These are phyloP conservation scores for Sechiopsis laciniata DNA, from an alignment of 306 rosid species.

Conservation along the genomic window DNA sequence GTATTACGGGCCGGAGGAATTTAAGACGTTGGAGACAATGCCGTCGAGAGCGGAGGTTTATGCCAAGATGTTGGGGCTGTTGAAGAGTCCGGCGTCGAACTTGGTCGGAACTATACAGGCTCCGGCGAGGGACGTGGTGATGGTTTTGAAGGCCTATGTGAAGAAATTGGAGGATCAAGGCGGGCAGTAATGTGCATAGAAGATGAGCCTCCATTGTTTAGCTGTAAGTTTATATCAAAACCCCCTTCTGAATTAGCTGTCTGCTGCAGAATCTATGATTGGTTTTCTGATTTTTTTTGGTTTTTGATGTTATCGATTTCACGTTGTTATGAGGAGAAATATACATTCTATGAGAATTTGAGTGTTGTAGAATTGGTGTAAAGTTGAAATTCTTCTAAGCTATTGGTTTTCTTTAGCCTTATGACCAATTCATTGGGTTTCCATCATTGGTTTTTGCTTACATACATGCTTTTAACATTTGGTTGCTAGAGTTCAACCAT, in stretches of 20 bases:
- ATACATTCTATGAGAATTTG: conserved; percentile 1
- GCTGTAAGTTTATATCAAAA: conserved; percentile 12
- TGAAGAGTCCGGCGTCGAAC: conserved; percentile 59
- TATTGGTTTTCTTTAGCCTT: not conserved
- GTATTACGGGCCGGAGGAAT: conserved; percentile 67
- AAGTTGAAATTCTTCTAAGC: conserved; percentile 17
- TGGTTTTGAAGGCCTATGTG: conserved; percentile 71
- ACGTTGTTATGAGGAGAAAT: conserved; percentile 10
- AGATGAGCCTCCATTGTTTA: not conserved
- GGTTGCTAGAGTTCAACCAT: not conserved
- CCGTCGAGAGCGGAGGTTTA: conserved; percentile 81
- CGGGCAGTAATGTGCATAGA: conserved; percentile 29
- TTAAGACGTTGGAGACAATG: conserved; percentile 58
- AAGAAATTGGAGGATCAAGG: conserved; percentile 61
- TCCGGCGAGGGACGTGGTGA: conserved; percentile 67
- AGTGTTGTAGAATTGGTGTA: conserved; percentile 22
- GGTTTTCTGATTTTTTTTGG: conserved; percentile 18
- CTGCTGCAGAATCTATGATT: conserved; percentile 24
- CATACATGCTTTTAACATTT: not conserved
- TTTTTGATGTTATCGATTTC: not conserved
- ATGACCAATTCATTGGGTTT: not conserved
- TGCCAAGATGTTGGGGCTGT: conserved; percentile 58
- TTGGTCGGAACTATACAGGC: conserved; percentile 75
- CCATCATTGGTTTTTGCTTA: not conserved
- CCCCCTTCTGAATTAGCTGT: conserved; percentile 23